phyloP scores from a whole-genome alignment of 2,329 filamentous ascomycete genomes.

The Monilinia vaccinii-corymbosi region DNA sequence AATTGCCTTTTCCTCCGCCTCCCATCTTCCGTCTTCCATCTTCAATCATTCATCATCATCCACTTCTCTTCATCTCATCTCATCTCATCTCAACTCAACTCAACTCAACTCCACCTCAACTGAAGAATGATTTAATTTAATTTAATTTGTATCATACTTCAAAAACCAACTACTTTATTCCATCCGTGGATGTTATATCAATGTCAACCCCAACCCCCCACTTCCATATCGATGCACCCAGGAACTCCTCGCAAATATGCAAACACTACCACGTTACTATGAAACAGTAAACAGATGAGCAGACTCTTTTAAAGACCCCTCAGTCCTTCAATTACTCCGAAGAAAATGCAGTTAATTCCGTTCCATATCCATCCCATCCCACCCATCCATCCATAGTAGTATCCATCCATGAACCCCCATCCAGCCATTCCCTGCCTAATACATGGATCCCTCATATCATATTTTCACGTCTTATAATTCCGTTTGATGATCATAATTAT shows the following conservation, averaged over 20 bases:
- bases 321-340: background rate
- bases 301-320: background rate
- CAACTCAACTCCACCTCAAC: no score
- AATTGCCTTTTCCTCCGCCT: no score
- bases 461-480: background rate
- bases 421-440: background rate
- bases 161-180: background rate
- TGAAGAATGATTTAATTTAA: no score
- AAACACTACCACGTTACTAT: background rate
- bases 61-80: no score
- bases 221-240: background rate
- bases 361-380: background rate
- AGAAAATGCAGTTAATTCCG: constrained; percentile 7
- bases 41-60: no score
- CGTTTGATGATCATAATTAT: background rate
- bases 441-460: background rate
- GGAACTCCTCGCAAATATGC: constrained; percentile 1
- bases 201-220: background rate
- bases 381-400: background rate
- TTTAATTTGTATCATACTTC: background rate
- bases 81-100: no score
- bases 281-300: background rate
- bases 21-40: no score
- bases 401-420: background rate
- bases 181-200: background rate